These are phyloP conservation scores for Hemerocallis citrina DNA, from an alignment of 106 monocot species.

Conservation along the genomic window DNA sequence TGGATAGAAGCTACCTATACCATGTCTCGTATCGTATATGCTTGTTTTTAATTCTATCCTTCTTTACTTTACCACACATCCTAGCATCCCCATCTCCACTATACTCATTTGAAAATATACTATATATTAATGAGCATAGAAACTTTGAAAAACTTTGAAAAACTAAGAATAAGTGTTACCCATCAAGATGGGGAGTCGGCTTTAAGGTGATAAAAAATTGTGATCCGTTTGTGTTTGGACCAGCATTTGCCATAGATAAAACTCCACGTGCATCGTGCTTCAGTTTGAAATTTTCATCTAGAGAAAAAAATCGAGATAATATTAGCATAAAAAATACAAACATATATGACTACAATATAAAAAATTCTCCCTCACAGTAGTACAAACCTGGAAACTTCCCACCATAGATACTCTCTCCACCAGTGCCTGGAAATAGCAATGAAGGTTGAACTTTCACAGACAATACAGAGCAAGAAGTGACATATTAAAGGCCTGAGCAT, in stretches of 20 bases:
- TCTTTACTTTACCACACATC: no score
- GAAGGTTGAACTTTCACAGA: constrained; percentile 33
- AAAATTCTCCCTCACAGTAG: background rate
- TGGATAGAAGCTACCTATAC: no score
- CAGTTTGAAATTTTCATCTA: constrained; percentile 50
- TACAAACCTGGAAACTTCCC: constrained; percentile 39
- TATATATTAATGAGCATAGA: background rate
- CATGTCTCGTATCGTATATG: no score
- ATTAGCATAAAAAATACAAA: background rate
- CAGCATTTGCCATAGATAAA: constrained; percentile 51
- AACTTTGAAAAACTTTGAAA: no score
- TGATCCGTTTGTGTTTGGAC: constrained; percentile 34
- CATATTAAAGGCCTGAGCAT: constrained; percentile 34
- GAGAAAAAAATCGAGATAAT: constrained; percentile 7
- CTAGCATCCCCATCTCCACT: no score
- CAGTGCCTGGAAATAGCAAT: constrained; percentile 52
- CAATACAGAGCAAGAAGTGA: constrained; percentile 38
- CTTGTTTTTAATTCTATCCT: no score
- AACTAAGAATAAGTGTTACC: no score
- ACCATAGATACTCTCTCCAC: constrained; percentile 54
- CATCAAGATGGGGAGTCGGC: constrained; percentile 36
- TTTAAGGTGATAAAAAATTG: constrained; percentile 49
- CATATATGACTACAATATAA: background rate
- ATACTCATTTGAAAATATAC: no score
- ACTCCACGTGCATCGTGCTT: constrained; percentile 40